These are phyloP conservation scores for Hordeum pubiflorum DNA, from an alignment of 202 grass and related monocot genomes.

Conservation along the genomic window DNA sequence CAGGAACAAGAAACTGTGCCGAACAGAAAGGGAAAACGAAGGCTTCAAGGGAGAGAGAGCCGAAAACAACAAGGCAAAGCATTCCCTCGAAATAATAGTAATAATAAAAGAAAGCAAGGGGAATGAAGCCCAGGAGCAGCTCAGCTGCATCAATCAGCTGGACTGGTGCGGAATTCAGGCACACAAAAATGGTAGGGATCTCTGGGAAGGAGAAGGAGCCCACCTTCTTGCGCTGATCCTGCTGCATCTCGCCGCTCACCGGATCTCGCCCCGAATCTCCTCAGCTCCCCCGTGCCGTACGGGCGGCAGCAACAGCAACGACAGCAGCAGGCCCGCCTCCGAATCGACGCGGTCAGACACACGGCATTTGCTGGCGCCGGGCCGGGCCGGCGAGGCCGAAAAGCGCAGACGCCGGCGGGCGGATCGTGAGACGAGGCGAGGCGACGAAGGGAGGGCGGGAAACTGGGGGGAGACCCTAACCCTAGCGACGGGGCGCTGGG, in stretches of 20 bases:
- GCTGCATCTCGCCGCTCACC: conserved; percentile 60
- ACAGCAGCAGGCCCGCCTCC: not conserved
- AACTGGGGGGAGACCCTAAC: conserved; percentile 44
- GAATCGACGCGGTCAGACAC: conserved; percentile 27
- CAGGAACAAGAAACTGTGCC: conserved; percentile 4
- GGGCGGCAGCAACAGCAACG: not conserved
- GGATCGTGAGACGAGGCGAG: conserved; percentile 21
- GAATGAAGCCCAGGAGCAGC: not conserved
- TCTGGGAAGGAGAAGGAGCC: conserved; percentile 20
- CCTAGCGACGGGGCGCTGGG: conserved; percentile 28
- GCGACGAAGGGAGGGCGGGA: conserved; percentile 12
- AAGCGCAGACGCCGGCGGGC: conserved; percentile 17
- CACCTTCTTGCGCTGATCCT: conserved; percentile 95
- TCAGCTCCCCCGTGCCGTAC: not conserved
- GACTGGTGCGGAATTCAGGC: not conserved
- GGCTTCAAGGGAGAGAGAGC: not conserved
- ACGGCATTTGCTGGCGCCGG: conserved; percentile 31
- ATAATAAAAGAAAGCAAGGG: not conserved
- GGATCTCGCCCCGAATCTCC: conserved; percentile 42
- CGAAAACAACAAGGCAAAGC: conserved; percentile 13
- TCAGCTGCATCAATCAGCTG: not conserved
- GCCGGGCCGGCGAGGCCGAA: not conserved
- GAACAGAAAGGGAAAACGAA: conserved; percentile 12
- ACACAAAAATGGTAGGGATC: not conserved
- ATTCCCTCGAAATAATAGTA: not conserved